These are phyloP conservation scores for Rusavskia elegans DNA, from an alignment of 495 filamentous ascomycete species.

Conservation along the genomic window DNA sequence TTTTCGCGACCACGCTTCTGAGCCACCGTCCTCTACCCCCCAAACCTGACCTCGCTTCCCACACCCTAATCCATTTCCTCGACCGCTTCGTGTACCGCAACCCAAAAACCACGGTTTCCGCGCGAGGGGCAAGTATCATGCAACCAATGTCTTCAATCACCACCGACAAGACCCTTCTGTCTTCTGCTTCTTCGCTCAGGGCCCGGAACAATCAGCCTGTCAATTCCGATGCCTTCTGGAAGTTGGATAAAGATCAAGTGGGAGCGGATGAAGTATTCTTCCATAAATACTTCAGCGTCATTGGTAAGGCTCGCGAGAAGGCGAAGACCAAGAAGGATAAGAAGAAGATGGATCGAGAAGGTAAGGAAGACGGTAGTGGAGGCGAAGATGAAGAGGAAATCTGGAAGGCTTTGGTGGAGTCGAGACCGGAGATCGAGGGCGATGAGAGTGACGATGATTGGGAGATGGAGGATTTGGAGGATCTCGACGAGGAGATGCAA, in stretches of 20 bases:
- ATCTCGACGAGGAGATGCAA: conserved; percentile 35
- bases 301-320: conserved; percentile 54
- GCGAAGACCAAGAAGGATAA: conserved; percentile 33
- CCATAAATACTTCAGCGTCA: conserved; percentile 80
- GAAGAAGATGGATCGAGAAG: conserved; percentile 24
- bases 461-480: conserved; percentile 23
- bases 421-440: conserved; percentile 61
- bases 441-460: conserved; percentile 35
- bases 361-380: conserved; percentile 8
- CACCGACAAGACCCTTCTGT: conserved; percentile 31
- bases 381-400: conserved; percentile 57
- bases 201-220: conserved; percentile 38
- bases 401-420: conserved; percentile 82
- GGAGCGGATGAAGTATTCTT: conserved; percentile 92
- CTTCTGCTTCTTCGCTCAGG: conserved; percentile 35
- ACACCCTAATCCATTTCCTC: conserved; percentile 86
- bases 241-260: conserved; percentile 70
- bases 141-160: conserved; percentile 64
- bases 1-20: conserved; percentile 60
- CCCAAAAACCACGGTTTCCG: conserved; percentile 38
- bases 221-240: conserved; percentile 87
- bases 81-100: conserved; percentile 95
- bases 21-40: conserved; percentile 49
- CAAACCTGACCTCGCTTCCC: conserved; percentile 75
- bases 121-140: conserved; percentile 80